These are phyloP conservation scores for Rhodotorula sp. DNA, from an alignment of 1,284 basidiomycete species.

Conservation along the genomic window DNA sequence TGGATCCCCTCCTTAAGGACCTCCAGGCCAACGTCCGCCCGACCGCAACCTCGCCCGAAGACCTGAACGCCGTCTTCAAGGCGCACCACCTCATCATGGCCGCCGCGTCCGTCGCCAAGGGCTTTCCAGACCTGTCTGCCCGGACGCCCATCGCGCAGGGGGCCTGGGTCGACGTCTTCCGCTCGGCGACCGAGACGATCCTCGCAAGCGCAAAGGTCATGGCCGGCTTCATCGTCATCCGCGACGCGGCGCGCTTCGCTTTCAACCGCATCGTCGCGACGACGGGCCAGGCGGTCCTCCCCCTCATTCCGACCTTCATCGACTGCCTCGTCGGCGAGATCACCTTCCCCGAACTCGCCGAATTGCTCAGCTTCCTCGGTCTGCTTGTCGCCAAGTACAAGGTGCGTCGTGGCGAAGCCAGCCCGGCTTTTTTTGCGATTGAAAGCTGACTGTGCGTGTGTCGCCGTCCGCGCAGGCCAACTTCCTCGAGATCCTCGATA, in stretches of 20 bases:
- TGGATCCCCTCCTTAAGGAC: slow-evolving; percentile 56
- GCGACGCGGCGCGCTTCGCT: slow-evolving; percentile 91
- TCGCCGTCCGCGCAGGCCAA: slow-evolving; percentile 58
- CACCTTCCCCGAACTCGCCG: slow-evolving; percentile 86
- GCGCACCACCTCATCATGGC: slow-evolving; percentile 97
- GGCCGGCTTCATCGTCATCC: slow-evolving; percentile 81
- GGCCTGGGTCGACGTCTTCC: slow-evolving; percentile 76
- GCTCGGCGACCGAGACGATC: slow-evolving; percentile 83
- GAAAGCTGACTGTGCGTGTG: not conserved
- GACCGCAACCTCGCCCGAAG: slow-evolving; percentile 62
- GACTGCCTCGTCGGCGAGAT: slow-evolving; percentile 84
- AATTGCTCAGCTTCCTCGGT: slow-evolving; percentile 93
- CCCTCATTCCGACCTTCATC: slow-evolving; percentile 78
- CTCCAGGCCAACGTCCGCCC: slow-evolving; percentile 56
- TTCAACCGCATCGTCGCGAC: slow-evolving; percentile 92
- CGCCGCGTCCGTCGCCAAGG: slow-evolving; percentile 90
- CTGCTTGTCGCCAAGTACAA: slow-evolving; percentile 89
- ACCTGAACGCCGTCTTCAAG: slow-evolving; percentile 74
- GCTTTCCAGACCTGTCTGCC: slow-evolving; percentile 77
- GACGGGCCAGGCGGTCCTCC: slow-evolving; percentile 72
- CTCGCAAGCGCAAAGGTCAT: slow-evolving; percentile 83
- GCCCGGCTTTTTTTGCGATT: too few species aligned
- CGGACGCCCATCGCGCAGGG: slow-evolving; percentile 70
- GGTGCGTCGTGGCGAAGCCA: slow-evolving; percentile 55
- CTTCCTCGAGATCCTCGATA: slow-evolving; percentile 81